Conservation (phyloP, 371 early-diverging fungal species). For the Saksenaea vasiformis region DNA sequence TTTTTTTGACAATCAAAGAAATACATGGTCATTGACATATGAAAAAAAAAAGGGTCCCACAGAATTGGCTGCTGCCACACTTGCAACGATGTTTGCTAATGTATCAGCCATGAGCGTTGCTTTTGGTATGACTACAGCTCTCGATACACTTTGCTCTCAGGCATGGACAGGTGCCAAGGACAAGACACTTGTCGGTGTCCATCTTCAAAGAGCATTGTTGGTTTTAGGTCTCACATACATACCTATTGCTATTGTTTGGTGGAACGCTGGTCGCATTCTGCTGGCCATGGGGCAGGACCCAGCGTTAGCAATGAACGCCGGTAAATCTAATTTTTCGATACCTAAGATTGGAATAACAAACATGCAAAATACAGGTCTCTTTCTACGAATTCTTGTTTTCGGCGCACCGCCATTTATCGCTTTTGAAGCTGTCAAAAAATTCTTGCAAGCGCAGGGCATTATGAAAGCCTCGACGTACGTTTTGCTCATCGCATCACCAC, state of each 20-base stretch:
- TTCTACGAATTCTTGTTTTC: conserved; percentile 56
- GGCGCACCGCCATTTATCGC: conserved; percentile 67
- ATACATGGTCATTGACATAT: too few species aligned
- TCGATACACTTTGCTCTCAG: conserved; percentile 87
- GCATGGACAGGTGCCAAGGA: conserved; percentile 78
- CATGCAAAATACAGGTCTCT: conserved; percentile 43
- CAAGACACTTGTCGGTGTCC: conserved; percentile 75
- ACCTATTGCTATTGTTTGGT: conserved; percentile 80
- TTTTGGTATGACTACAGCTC: conserved; percentile 72
- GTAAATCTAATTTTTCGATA: conserved; percentile 8
- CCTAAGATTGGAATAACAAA: neutral
- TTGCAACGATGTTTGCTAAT: conserved; percentile 77
- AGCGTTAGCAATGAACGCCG: conserved; percentile 34
- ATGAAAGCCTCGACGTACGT: conserved; percentile 73
- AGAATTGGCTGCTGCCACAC: conserved; percentile 74
- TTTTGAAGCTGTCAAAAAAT: conserved; percentile 74
- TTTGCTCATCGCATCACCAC: conserved; percentile 60
- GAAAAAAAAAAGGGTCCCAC: conserved; percentile 45
- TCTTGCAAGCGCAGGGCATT: conserved; percentile 71
- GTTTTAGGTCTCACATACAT: conserved; percentile 64
- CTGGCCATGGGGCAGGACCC: conserved; percentile 41
- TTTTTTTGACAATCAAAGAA: too few species aligned
- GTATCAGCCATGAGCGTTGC: conserved; percentile 72
- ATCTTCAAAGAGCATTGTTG: conserved; percentile 81
- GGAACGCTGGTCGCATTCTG: conserved; percentile 57